Evolutionary conservation across 2,329 filamentous ascomycete genomes (phyloP).

Genomic region (Talaromyces piceae): DNA sequence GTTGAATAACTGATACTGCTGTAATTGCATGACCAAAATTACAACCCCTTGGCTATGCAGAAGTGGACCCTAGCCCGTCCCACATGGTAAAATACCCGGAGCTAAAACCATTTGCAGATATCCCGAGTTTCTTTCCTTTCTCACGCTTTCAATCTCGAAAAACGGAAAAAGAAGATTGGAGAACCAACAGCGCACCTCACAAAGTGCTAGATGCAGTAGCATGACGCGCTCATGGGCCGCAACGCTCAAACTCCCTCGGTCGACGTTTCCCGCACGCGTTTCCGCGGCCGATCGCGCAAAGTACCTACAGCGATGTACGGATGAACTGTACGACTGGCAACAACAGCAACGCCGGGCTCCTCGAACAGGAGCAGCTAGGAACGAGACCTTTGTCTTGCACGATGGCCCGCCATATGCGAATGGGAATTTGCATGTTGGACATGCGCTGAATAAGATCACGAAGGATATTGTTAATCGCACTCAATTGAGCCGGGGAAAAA

Average conservation of each 20-base stretch:
- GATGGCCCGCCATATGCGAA: slow-evolving; percentile 98
- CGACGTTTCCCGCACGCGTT: slow-evolving; percentile 55
- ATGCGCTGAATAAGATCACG: slow-evolving; percentile 92
- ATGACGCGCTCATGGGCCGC: slow-evolving; percentile 55
- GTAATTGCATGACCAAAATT: not conserved
- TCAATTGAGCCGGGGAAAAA: slow-evolving; percentile 68
- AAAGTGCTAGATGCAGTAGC: slow-evolving; percentile 3
- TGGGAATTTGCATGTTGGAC: slow-evolving; percentile 81
- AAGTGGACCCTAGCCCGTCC: not conserved
- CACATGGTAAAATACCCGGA: not conserved
- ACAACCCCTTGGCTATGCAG: not conserved
- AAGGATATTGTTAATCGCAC: slow-evolving; percentile 88
- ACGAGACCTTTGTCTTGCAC: slow-evolving; percentile 69
- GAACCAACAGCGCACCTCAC: not conserved
- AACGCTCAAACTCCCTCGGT: slow-evolving; percentile 67
- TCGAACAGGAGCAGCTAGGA: slow-evolving; percentile 26
- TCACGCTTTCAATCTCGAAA: not conserved
- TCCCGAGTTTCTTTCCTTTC: not conserved
- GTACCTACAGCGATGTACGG: slow-evolving; percentile 69
- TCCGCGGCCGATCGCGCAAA: slow-evolving; percentile 39
- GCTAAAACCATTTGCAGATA: not conserved
- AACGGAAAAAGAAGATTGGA: not conserved
- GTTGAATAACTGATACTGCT: not conserved
- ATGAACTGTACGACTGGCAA: slow-evolving; percentile 90
- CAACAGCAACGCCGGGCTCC: slow-evolving; percentile 60